Conservation (phyloP, 768 basidiomycete species). For the Tricholoma bakamatsutake region DNA sequence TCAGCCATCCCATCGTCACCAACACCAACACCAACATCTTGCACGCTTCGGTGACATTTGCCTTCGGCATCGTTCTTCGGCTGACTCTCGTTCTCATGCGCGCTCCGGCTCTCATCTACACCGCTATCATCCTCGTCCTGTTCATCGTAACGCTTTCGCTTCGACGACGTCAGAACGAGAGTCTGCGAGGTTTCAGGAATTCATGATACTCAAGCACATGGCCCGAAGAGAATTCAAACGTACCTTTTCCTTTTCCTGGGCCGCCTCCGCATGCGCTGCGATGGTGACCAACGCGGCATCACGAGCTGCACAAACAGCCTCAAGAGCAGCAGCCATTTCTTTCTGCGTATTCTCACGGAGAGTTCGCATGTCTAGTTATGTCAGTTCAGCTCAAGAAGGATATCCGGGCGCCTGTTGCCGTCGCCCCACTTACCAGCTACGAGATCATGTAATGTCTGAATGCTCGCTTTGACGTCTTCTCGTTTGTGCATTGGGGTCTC, state of each 20-base stretch:
- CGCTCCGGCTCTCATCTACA: conserved; percentile 26
- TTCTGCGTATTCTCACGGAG: conserved; percentile 37
- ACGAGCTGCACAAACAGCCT: conserved; percentile 35
- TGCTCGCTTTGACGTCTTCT: conserved; percentile 24
- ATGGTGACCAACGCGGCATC: conserved; percentile 31
- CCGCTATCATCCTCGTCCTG: conserved; percentile 25
- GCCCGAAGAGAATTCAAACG: neutral
- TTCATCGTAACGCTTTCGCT: conserved; percentile 56
- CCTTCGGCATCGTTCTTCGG: conserved; percentile 17
- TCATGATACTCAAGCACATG: conserved; percentile 12
- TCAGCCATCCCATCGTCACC: conserved; percentile 14
- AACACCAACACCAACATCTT: conserved; percentile 10
- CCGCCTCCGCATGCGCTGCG: conserved; percentile 22
- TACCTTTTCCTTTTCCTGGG: conserved; percentile 20
- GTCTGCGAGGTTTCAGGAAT: conserved; percentile 20
- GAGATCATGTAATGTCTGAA: conserved; percentile 31
- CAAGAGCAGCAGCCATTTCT: conserved; percentile 42
- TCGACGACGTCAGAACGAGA: conserved; percentile 37
- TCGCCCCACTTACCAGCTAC: conserved; percentile 34
- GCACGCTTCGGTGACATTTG: neutral
- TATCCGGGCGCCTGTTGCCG: neutral
- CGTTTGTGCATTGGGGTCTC: conserved; percentile 13
- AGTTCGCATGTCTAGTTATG: conserved; percentile 37
- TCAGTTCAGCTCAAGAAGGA: conserved; percentile 1
- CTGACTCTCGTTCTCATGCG: neutral